These are phyloP conservation scores for Picochlorum sp. DNA, from an alignment of 139 green algal species.

Conservation along the genomic window DNA sequence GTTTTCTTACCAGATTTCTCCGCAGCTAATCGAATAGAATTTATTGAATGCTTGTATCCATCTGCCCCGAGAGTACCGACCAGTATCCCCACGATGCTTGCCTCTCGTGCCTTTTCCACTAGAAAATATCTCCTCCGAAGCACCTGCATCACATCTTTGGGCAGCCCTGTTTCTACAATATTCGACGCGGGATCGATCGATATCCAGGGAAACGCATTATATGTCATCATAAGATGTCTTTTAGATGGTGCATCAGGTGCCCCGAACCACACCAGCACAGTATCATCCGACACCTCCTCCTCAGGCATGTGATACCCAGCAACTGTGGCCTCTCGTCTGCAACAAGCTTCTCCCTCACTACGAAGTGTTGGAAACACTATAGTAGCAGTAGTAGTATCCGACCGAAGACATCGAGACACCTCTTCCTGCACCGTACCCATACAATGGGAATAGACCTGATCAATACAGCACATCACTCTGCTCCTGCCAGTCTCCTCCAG, in stretches of 20 bases:
- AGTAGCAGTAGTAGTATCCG: background rate
- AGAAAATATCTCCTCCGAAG: constrained; percentile 66
- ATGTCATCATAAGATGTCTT: constrained; percentile 54
- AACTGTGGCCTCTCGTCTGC: background rate
- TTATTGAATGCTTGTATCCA: constrained; percentile 62
- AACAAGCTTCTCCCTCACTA: too few relatives aligned
- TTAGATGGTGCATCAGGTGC: constrained; percentile 26
- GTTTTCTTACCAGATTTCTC: constrained; percentile 67
- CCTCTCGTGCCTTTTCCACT: constrained; percentile 74
- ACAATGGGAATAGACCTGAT: constrained; percentile 1
- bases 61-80: constrained; percentile 72
- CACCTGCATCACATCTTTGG: constrained; percentile 12
- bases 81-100: constrained; percentile 75
- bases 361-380: constrained; percentile 20
- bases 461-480: background rate
- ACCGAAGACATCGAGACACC: constrained; percentile 2
- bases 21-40: constrained; percentile 35
- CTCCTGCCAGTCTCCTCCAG: background rate
- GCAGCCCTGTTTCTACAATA: constrained; percentile 22
- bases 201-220: constrained; percentile 43
- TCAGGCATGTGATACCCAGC: background rate
- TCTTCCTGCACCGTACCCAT: background rate
- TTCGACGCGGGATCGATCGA: constrained; percentile 23
- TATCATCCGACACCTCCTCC: constrained; percentile 11
- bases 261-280: constrained; percentile 53